Evolutionary conservation across 2,329 filamentous ascomycete species (phyloP), one percentile per base, ranked within the genome.

Genomic region (Penicillium crustosum): DNA sequence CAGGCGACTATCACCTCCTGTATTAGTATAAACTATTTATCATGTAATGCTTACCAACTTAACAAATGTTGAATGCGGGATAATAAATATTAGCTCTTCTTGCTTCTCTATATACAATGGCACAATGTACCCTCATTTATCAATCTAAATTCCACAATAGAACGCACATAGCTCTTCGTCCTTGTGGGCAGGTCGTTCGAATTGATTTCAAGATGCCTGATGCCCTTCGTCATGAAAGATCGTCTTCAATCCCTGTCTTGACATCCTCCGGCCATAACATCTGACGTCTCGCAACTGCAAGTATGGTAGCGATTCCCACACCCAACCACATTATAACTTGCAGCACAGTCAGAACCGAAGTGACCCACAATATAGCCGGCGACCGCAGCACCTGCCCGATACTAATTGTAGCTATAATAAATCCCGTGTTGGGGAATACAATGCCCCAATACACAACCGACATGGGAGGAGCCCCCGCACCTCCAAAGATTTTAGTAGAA

Each of bases 401-500:
- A 7, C 66, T 67, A 44, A 77, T 77, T 4, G 75, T 78, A n/a
- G 75, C 75, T n/a, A 78, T 69, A 49, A 74, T 68, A 51, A 78
- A 78, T 21, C 75, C 76, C 7, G 73, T 73, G 61, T 78, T 77
- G 2, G 76, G 76, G 60, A 78, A 78, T 0, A 78, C 74, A 53
- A 65, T 65, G 21, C 59, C 53, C 66, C 66, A 68, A 53, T 61
- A 68, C 10, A 49, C 43, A 17, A 65, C 23, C 7, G 60, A 58
- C 52, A 59, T 62, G 25, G 21, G 15, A 13, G 52, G 27, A 15
- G 47, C 38, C 12, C 49, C 45, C n/a, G 31, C 2, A n/a, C 57
- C 49, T 21, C 54, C 39, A 13, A 55, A 47, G 1, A 39, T 29
- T 12, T 48, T 55, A 19, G 31, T 35, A 12, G 43, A 33, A 19